Conservation (phyloP, 2,329 filamentous ascomycete genomes). For the Zymoseptoria ardabiliae region DNA sequence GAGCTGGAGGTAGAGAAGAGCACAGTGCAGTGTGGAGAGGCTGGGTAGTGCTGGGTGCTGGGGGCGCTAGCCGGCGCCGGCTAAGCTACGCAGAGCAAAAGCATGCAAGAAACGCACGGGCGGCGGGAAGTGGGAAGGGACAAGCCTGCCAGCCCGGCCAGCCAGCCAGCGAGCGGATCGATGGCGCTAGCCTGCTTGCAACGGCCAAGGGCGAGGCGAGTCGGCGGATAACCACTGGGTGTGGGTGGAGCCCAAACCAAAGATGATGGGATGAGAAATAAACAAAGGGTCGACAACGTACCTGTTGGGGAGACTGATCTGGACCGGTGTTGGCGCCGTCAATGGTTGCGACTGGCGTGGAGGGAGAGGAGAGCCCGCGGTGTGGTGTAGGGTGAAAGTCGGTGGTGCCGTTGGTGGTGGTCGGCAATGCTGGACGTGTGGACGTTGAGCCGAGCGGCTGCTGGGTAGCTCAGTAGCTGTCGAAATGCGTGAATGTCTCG, state of each 20-base stretch:
- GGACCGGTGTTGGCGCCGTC: background rate
- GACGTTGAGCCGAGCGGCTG: conserved; percentile 1
- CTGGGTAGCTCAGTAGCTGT: conserved; percentile 1
- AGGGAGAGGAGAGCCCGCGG: background rate
- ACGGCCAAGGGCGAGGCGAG: background rate
- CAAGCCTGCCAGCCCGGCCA: conserved; percentile 10
- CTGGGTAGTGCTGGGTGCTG: conserved; percentile 4
- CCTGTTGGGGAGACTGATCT: background rate
- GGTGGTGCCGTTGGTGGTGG: conserved; percentile 6
- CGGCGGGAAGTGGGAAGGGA: conserved; percentile 10
- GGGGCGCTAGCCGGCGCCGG: conserved; percentile 26
- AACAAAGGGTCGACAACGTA: background rate
- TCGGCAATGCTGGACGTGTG: conserved; percentile 1
- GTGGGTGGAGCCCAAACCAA: background rate
- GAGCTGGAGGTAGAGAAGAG: conserved; percentile 20
- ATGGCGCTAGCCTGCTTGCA: background rate
- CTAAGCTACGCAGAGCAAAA: conserved; percentile 12
- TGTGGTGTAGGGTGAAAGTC: background rate
- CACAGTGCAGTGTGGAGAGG: background rate
- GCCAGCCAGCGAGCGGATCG: background rate
- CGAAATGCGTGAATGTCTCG: background rate
- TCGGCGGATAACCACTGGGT: background rate
- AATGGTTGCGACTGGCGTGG: background rate
- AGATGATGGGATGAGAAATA: background rate
- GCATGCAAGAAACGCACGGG: conserved; percentile 1